Evolutionary conservation across 75 land plant species (phyloP), one percentile per base, ranked within the genome.

Genomic region (Pinus taeda): DNA sequence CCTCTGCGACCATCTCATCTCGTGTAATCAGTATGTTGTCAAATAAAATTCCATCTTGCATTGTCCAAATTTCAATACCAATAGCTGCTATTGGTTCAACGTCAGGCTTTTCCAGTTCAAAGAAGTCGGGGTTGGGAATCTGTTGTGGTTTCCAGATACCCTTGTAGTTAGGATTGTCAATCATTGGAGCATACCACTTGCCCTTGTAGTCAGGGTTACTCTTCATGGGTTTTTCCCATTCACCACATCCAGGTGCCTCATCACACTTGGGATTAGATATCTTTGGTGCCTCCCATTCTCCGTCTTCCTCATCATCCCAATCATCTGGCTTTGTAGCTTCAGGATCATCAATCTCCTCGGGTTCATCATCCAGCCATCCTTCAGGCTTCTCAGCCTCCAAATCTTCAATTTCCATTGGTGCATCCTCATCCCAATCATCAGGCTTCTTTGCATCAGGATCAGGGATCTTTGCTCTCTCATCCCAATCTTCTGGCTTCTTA

Each of bases 251-350:
- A 81, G 98, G 96, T 33, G 91, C 98, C 33, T 80, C 63, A 57
- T 79, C 97, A 76, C 98, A 96, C 79, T 85, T 88, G 0, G 98
- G 98, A 80, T 96, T 96, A 55, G 85, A 86, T 75, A 93, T 90
- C 73, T 93, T 96, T 4, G 97, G 97, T 42, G 94, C 86, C 76
- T 96, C 98, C 98, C 98, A 96, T 66, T 88, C 90, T 62, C 98
- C 98, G 87, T 96, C 98, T 86, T 96, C 97, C 17, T 93, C 97
- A 84, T 94, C 98, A 85, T 96, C 97, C 98, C 98, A 96, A 83
- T 96, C 98, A 64, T 87, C 94, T 53, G 98, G 98, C 61, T 96
- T 91, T 1, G 81, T 45, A 22, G 97, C 94, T 55, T 90, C 92
- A 9, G 93, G 97, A 76, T 96, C 98, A 82, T 96, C 94, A 58